phyloP scores from a whole-genome alignment of 805 yeast species.

The Metschnikowia lachancei region DNA sequence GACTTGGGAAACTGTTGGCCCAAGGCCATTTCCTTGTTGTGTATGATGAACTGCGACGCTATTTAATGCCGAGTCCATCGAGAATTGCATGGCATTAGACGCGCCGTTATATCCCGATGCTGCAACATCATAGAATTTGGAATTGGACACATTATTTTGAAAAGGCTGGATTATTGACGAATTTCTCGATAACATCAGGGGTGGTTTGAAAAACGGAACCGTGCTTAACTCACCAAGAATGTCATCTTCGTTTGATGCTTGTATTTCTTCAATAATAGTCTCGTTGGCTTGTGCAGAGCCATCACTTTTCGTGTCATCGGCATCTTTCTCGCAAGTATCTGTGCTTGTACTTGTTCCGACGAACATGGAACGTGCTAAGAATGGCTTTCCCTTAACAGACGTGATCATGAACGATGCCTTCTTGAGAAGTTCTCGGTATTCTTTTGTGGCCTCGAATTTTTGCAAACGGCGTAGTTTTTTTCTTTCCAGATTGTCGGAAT shows the following conservation, averaged over 20 bases:
- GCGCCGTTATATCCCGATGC: constrained; percentile 46
- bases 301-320: constrained; percentile 10
- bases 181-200: constrained; percentile 32
- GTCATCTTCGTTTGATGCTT: constrained; percentile 9
- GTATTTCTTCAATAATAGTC: constrained; percentile 14
- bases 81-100: constrained; percentile 40
- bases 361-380: not conserved
- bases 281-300: constrained; percentile 12
- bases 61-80: constrained; percentile 40
- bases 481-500: constrained; percentile 39
- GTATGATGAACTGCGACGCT: constrained; percentile 27
- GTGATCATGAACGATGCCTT: constrained; percentile 35
- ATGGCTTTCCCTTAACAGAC: constrained; percentile 16
- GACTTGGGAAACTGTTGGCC: constrained; percentile 57
- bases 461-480: constrained; percentile 39
- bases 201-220: constrained; percentile 28
- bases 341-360: constrained; percentile 17
- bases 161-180: constrained; percentile 39
- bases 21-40: constrained; percentile 50
- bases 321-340: constrained; percentile 11
- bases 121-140: constrained; percentile 44
- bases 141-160: constrained; percentile 25
- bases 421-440: constrained; percentile 39
- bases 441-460: constrained; percentile 41
- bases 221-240: constrained; percentile 7